Conservation (phyloP, 148 eudicot genomes). For the Agrostemma githago region DNA sequence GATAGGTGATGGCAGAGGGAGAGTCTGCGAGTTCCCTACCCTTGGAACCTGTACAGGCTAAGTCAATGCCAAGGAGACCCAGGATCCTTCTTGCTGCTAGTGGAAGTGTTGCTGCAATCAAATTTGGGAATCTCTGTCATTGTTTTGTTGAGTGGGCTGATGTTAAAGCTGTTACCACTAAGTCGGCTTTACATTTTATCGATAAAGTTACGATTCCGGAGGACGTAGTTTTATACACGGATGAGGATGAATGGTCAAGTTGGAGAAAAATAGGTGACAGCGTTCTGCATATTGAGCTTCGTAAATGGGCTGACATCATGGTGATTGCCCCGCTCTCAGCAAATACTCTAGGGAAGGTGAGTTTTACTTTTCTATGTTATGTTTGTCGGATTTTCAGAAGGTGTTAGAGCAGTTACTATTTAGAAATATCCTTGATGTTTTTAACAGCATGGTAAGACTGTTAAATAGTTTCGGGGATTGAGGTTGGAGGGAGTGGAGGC, state of each 20-base stretch:
- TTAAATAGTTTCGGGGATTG: neutral
- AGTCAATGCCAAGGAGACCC: conserved; percentile 48
- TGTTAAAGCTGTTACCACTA: conserved; percentile 80
- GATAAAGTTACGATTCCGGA: conserved; percentile 59
- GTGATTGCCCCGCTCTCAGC: conserved; percentile 93
- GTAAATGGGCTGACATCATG: conserved; percentile 95
- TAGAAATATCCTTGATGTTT: neutral
- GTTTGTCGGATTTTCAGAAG: neutral
- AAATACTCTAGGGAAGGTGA: conserved; percentile 91
- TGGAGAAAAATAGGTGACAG: conserved; percentile 83
- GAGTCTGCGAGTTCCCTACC: conserved; percentile 23
- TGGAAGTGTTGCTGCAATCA: conserved; percentile 96
- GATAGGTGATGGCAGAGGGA: conserved; percentile 33
- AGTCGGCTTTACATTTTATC: conserved; percentile 71
- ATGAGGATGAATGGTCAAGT: conserved; percentile 87
- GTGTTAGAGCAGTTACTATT: neutral
- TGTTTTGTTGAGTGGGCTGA: conserved; percentile 97
- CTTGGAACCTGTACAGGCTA: conserved; percentile 35
- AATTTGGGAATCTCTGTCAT: conserved; percentile 79
- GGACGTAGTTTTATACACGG: conserved; percentile 70
- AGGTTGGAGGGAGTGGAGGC: neutral
- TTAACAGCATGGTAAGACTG: neutral
- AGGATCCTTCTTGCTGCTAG: conserved; percentile 89
- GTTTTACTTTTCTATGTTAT: neutral
- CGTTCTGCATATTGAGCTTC: conserved; percentile 90